phyloP scores from a whole-genome alignment of 2,329 filamentous ascomycete genomes.

The Dactylonectria estremocensis region DNA sequence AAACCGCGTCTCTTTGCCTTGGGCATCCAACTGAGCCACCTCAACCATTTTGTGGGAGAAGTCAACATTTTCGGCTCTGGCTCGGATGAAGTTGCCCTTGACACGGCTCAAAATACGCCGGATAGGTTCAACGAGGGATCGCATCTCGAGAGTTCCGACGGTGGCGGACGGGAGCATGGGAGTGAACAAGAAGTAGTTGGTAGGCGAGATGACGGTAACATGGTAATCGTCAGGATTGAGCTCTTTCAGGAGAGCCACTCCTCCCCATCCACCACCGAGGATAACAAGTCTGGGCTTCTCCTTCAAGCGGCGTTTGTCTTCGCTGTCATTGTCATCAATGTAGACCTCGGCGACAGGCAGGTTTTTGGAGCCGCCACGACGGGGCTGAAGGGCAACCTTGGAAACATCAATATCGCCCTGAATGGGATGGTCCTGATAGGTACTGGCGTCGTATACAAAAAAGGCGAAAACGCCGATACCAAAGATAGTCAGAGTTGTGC shows the following conservation, averaged over 20 bases:
- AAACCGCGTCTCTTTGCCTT: conserved; percentile 84
- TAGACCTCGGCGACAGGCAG: conserved; percentile 90
- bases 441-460: conserved; percentile 94
- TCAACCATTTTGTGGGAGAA: conserved; percentile 94
- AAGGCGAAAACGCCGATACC: conserved; percentile 82
- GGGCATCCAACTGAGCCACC: conserved; percentile 79
- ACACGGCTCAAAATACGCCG: conserved; percentile 85
- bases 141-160: conserved; percentile 92
- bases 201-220: conserved; percentile 93
- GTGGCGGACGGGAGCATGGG: conserved; percentile 98
- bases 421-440: conserved; percentile 82
- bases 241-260: conserved; percentile 91
- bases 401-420: conserved; percentile 86
- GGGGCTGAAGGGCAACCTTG: conserved; percentile 84
- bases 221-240: conserved; percentile 94
- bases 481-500: conserved; percentile 81
- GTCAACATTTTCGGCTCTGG: conserved; percentile 88
- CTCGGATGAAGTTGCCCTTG: conserved; percentile 91
- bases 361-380: conserved; percentile 92
- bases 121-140: conserved; percentile 94
- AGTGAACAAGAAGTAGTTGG: conserved; percentile 98
- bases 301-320: conserved; percentile 78
- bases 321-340: conserved; percentile 89
- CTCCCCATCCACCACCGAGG: conserved; percentile 94
- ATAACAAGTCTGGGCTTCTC: conserved; percentile 95